Percentiles rank a stretch among this genome's conserved stretches.
These are phyloP conservation scores for Exserohilum turcica DNA, from an alignment of 2,329 filamentous ascomycete species.

Conservation along the genomic window DNA sequence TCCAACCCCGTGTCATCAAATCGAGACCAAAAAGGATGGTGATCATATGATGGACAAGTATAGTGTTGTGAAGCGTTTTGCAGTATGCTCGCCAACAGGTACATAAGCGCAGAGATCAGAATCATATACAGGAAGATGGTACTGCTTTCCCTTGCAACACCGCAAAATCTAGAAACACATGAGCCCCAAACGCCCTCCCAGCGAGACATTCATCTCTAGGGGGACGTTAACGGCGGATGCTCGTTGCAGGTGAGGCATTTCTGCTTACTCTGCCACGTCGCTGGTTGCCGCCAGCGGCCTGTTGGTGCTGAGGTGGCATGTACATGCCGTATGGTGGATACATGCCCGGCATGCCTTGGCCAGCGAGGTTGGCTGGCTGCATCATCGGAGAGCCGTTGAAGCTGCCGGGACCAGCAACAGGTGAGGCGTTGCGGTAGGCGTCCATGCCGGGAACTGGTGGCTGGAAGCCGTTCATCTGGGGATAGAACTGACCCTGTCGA, in stretches of 20 bases:
- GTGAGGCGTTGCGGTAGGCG: constrained; percentile 50
- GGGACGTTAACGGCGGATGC: constrained; percentile 29
- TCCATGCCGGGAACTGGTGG: constrained; percentile 52
- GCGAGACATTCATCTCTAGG: constrained; percentile 35
- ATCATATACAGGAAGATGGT: constrained; percentile 37
- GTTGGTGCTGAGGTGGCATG: constrained; percentile 53
- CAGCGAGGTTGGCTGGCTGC: constrained; percentile 53
- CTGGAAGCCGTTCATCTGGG: constrained; percentile 50
- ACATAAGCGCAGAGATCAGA: constrained; percentile 22
- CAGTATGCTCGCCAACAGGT: constrained; percentile 25
- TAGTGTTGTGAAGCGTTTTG: constrained; percentile 20
- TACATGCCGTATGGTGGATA: constrained; percentile 57
- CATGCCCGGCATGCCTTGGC: constrained; percentile 45
- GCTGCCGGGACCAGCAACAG: constrained; percentile 48
- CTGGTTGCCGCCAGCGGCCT: constrained; percentile 54
- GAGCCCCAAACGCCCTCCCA: neutral
- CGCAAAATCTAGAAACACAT: constrained; percentile 9
- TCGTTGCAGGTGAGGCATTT: constrained; percentile 28
- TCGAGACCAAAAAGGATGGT: constrained; percentile 1
- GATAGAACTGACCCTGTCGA: constrained; percentile 55
- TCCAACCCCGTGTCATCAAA: neutral
- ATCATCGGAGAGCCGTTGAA: constrained; percentile 54
- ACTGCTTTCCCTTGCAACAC: constrained; percentile 22
- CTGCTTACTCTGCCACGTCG: constrained; percentile 59
- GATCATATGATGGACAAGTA: constrained; percentile 15